These are phyloP conservation scores for Pochonia chlamydosporia DNA, from an alignment of 2,329 filamentous ascomycete species.

Conservation along the genomic window DNA sequence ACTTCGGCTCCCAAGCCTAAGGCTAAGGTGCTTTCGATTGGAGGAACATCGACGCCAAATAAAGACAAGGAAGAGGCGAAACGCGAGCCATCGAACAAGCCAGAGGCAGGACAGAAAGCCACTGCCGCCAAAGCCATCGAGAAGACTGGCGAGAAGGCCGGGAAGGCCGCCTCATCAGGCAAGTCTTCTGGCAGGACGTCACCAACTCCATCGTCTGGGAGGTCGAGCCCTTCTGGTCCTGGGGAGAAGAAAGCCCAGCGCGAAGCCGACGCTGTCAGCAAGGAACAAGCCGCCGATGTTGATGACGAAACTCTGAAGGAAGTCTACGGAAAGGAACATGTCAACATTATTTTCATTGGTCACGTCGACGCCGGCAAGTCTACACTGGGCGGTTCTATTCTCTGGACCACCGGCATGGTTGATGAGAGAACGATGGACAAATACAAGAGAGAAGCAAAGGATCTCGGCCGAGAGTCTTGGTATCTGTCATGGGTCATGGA, in stretches of 20 bases:
- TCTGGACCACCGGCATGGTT: constrained; percentile 97
- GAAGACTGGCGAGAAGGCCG: constrained; percentile 68
- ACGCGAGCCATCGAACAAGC: constrained; percentile 40
- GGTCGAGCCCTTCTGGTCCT: constrained; percentile 65
- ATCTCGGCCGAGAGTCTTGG: constrained; percentile 94
- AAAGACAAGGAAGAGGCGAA: constrained; percentile 44
- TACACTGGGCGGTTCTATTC: constrained; percentile 86
- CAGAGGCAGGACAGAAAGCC: constrained; percentile 77
- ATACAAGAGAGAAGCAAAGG: constrained; percentile 95
- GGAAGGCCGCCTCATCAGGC: constrained; percentile 30
- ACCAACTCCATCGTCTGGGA: constrained; percentile 75
- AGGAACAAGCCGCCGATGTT: constrained; percentile 73
- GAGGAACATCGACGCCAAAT: constrained; percentile 27
- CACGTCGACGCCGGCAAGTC: constrained; percentile 99
- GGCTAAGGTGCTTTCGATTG: constrained; percentile 41
- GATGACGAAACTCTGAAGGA: constrained; percentile 74
- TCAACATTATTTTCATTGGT: constrained; percentile 97
- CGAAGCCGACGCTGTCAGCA: constrained; percentile 76
- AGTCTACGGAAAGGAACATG: constrained; percentile 87
- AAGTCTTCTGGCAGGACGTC: constrained; percentile 65
- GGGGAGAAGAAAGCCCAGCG: constrained; percentile 50
- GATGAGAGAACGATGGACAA: constrained; percentile 98
- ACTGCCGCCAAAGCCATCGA: constrained; percentile 84
- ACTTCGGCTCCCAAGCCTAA: constrained; percentile 50
- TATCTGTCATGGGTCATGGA: constrained; percentile 98